Base-by-base conservation (phyloP, 2,329 filamentous ascomycete genomes). In the Penicillium sp. region DNA sequence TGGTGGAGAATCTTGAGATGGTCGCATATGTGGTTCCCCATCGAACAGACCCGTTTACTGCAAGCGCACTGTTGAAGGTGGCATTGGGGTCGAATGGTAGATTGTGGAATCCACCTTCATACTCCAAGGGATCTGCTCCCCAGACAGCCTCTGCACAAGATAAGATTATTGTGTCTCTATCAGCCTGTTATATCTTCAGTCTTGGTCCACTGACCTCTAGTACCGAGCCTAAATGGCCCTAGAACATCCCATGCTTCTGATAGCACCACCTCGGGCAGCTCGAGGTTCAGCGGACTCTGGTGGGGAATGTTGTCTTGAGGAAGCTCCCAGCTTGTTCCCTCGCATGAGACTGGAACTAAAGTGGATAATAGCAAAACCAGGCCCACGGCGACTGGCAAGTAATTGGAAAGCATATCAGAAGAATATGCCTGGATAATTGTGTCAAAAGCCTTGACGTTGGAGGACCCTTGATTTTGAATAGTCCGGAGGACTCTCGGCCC, bases 211-310 rank as follows among this genome's bases (percentile, higher is more conserved):
- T 67, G 78, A 82, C 84, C 84, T 82, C 84, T 76, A 56, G 83
- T 87, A 60, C 85, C 85, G 57, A 83, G 81, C 63, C 82, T 80
- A 65, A 86, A 87, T 7, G 84, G 85, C 3, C 84, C 85, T 22
- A 87, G 74, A 22, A 84, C 66, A 54, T 84, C 71, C 83, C 83
- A 86, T 31, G 31, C 57, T n/a, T 59, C 43, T 10, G 72, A 74
- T 47, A 77, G 67, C 11, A 42, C 55, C 25, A 73, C 48, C 20
- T 15, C 42, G 34, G 49, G 38, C 14, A 37, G 34, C 37, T 38
- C 17, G 11, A 31, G 17, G 11, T 25, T 39, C n/a, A 63, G 55
- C 35, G 54, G 52, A 34, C 31, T 54, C 45, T 63, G 61, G 20
- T 14, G 17, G 22, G 45, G 51, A 55, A 31, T 39, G 17, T 22